A percentile compares a stretch with the other conserved stretches of the same genome.
Conservation (phyloP, 1,284 basidiomycete genomes). For the Puccinia horiana region DNA sequence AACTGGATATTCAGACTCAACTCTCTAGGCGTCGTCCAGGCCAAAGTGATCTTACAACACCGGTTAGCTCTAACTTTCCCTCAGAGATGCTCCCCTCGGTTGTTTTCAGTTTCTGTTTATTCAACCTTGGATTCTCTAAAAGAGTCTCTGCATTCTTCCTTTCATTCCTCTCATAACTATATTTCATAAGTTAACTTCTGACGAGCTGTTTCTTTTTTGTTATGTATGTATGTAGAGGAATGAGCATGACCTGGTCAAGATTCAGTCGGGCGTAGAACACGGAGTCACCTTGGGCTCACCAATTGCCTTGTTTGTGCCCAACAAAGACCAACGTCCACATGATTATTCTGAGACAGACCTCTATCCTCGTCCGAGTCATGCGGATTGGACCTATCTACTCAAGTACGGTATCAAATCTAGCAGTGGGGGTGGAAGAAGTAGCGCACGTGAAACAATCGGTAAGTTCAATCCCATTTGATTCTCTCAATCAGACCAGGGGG, state of each 20-base stretch:
- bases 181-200: not conserved
- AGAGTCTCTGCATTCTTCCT: too few relatives aligned
- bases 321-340: constrained; percentile 97
- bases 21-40: constrained; percentile 89
- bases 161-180: not conserved
- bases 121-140: too few relatives aligned
- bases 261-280: constrained; percentile 91
- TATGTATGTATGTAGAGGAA: constrained; percentile 65
- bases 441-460: constrained; percentile 96
- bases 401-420: constrained; percentile 98
- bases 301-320: constrained; percentile 90
- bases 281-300: constrained; percentile 96
- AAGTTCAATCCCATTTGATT: constrained; percentile 51
- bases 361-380: constrained; percentile 94
- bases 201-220: not conserved
- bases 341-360: constrained; percentile 88
- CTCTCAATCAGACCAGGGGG: not conserved
- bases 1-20: constrained; percentile 86
- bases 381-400: constrained; percentile 96
- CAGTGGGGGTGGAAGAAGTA: constrained; percentile 90
- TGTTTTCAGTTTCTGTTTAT: not conserved
- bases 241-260: constrained; percentile 90
- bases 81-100: not conserved
- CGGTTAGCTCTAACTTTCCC: constrained; percentile 57
- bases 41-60: constrained; percentile 94